Percentiles rank a stretch among this genome's conserved stretches.
These are phyloP conservation scores for Aureobasidium lini DNA, from an alignment of 2,329 filamentous ascomycete genomes.

Conservation along the genomic window DNA sequence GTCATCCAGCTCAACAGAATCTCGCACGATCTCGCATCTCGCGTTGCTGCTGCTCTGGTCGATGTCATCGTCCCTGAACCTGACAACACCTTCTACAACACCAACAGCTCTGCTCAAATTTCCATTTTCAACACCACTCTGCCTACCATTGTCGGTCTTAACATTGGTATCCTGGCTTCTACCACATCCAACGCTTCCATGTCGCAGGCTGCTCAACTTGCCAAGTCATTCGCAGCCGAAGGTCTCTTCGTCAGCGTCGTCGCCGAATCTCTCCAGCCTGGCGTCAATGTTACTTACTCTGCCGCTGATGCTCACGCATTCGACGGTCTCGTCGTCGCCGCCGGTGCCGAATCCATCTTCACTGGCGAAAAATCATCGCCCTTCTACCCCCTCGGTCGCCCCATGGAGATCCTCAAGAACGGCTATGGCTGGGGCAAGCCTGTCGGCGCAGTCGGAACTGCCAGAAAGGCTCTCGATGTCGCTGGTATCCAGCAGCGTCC, in stretches of 20 bases:
- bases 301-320: conserved; percentile 61
- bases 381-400: conserved; percentile 60
- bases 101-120: conserved; percentile 57
- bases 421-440: conserved; percentile 71
- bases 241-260: conserved; percentile 55
- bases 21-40: conserved; percentile 59
- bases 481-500: neutral
- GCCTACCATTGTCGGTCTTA: conserved; percentile 54
- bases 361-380: conserved; percentile 45
- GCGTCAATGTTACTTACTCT: conserved; percentile 60
- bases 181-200: conserved; percentile 38
- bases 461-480: neutral
- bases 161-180: conserved; percentile 55
- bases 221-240: conserved; percentile 34
- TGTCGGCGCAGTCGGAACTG: conserved; percentile 57
- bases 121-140: conserved; percentile 53
- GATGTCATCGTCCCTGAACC: conserved; percentile 54
- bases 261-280: conserved; percentile 48
- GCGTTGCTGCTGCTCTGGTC: conserved; percentile 59
- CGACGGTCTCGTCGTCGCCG: conserved; percentile 59
- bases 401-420: conserved; percentile 65
- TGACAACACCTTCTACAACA: conserved; percentile 59
- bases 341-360: conserved; percentile 54
- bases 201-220: conserved; percentile 46
- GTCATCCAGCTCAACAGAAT: conserved; percentile 60